Percentiles rank a stretch among this genome's conserved stretches.
Conservation (phyloP, 306 rosid species). For the Lotus japonicus region DNA sequence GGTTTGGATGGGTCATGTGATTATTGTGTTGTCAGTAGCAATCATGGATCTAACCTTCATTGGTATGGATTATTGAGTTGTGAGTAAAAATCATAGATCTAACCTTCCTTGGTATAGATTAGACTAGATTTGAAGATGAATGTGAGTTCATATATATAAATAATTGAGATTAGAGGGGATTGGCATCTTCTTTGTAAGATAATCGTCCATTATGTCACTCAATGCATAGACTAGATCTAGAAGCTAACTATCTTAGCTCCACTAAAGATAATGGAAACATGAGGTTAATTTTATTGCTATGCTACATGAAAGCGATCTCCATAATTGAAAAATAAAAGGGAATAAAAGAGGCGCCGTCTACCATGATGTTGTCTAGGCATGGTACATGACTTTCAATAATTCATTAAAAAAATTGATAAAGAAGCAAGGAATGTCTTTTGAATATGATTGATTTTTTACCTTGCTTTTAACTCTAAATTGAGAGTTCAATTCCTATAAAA, state of each 20-base stretch:
- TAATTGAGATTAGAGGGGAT: background rate
- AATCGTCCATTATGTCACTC: background rate
- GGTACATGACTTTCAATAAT: too few relatives aligned
- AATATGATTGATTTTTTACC: too few relatives aligned
- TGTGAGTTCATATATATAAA: background rate
- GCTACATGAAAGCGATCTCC: background rate
- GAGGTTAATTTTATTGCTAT: background rate
- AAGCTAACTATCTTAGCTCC: background rate
- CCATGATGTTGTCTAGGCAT: too few relatives aligned
- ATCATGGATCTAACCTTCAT: background rate
- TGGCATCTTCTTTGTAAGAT: background rate
- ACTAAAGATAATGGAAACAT: background rate
- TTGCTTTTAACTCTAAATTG: too few relatives aligned
- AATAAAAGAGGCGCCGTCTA: too few relatives aligned
- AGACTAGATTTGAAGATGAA: background rate
- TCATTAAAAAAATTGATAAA: too few relatives aligned
- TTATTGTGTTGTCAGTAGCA: background rate
- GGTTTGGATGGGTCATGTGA: background rate
- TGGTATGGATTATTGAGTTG: background rate
- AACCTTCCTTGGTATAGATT: background rate
- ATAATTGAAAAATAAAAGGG: too few relatives aligned
- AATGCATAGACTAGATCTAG: background rate
- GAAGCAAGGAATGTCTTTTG: too few relatives aligned
- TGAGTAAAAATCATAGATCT: background rate
- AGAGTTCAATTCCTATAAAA: too few relatives aligned